These are phyloP conservation scores for Alternaria dauci DNA, from an alignment of 2,329 filamentous ascomycete species.

Conservation along the genomic window DNA sequence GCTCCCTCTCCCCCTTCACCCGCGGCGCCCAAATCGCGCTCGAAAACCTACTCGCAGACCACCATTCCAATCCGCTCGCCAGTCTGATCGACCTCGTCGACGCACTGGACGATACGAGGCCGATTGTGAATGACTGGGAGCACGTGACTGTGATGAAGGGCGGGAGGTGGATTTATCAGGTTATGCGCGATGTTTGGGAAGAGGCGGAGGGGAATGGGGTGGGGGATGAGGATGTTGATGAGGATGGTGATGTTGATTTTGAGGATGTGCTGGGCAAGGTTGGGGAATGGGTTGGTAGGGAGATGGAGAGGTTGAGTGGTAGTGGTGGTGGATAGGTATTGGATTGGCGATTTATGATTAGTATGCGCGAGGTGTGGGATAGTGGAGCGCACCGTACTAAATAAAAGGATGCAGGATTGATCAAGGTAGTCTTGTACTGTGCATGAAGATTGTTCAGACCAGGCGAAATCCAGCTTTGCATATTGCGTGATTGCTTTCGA, in stretches of 20 bases:
- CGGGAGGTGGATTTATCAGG: slow-evolving; percentile 10
- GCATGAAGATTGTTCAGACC: not conserved
- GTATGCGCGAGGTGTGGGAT: not conserved
- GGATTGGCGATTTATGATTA: not conserved
- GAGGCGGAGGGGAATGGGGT: not conserved
- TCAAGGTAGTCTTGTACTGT: not conserved
- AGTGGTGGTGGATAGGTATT: not conserved
- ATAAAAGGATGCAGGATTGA: not conserved
- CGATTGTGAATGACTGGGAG: slow-evolving; percentile 11
- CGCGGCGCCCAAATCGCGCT: slow-evolving; percentile 12
- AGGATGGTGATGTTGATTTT: not conserved
- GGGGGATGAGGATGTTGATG: not conserved
- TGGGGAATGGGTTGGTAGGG: slow-evolving; percentile 8
- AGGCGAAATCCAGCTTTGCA: not conserved
- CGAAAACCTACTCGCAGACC: slow-evolving; percentile 12
- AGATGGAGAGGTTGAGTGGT: slow-evolving; percentile 3
- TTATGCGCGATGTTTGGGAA: slow-evolving; percentile 5
- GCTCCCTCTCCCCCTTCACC: slow-evolving; percentile 9
- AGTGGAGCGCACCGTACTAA: not conserved
- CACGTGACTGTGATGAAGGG: slow-evolving; percentile 11
- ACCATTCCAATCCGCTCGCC: not conserved
- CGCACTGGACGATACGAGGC: slow-evolving; percentile 7
- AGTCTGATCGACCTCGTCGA: not conserved
- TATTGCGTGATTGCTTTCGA: not conserved
- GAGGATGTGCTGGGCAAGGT: not conserved